Conservation (phyloP, 73 alveolate genomes). For the Tetrahymena borealis region DNA sequence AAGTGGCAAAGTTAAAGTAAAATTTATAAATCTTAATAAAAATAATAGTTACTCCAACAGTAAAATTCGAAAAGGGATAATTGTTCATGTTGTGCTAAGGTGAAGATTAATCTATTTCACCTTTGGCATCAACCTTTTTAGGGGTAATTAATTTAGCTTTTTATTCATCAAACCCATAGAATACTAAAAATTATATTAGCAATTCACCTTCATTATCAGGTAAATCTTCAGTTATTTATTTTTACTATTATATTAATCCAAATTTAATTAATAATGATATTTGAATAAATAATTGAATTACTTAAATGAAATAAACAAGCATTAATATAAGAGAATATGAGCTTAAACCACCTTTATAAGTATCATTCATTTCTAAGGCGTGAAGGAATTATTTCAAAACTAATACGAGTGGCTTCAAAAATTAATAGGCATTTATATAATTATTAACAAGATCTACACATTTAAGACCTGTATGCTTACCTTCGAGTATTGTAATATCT, state of each 20-base stretch:
- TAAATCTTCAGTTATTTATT: neutral
- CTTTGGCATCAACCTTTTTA: neutral
- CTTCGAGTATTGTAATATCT: slow-evolving; percentile 32
- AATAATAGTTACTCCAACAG: neutral
- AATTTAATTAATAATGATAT: neutral
- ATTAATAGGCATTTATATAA: neutral
- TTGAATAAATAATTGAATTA: neutral
- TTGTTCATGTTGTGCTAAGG: neutral
- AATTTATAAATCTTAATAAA: too few relatives aligned
- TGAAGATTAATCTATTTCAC: neutral
- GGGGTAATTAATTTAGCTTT: neutral
- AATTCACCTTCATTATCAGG: neutral
- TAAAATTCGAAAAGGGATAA: neutral
- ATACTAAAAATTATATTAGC: neutral
- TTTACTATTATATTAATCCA: neutral
- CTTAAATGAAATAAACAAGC: slow-evolving; percentile 31
- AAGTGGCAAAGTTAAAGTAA: too few relatives aligned
- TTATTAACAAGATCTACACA: slow-evolving; percentile 30
- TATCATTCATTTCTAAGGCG: slow-evolving; percentile 23
- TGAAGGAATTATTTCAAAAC: slow-evolving; percentile 45
- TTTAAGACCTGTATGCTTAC: slow-evolving; percentile 27
- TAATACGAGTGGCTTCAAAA: slow-evolving; percentile 36
- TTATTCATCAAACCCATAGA: neutral
- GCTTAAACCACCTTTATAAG: slow-evolving; percentile 57
- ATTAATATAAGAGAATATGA: slow-evolving; percentile 47